These are phyloP conservation scores for Speleostelium caveatum DNA, from an alignment of 78 protist species.

Conservation along the genomic window DNA sequence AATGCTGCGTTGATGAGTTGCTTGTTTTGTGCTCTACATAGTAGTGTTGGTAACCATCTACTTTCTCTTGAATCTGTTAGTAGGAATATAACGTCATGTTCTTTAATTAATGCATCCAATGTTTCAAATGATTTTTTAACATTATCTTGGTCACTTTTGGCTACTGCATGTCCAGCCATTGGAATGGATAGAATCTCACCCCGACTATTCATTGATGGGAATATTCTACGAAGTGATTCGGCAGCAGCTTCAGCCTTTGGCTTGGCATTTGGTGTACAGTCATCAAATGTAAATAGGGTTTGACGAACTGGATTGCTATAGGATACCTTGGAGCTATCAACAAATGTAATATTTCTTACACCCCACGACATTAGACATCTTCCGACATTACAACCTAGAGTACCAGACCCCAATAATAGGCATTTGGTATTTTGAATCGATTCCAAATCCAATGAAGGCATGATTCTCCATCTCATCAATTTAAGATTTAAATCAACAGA, in stretches of 20 bases:
- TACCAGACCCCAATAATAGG: slow-evolving; percentile 98
- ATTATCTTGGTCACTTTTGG: neutral
- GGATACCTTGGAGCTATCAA: slow-evolving; percentile 94
- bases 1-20: slow-evolving; percentile 94
- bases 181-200: slow-evolving; percentile 92
- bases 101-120: slow-evolving; percentile 78
- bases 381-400: slow-evolving; percentile 99
- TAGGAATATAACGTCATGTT: slow-evolving; percentile 96
- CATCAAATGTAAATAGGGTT: slow-evolving; percentile 89
- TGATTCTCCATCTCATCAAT: slow-evolving; percentile 98
- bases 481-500: slow-evolving; percentile 92
- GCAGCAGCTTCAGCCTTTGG: slow-evolving; percentile 97
- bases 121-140: neutral
- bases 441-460: slow-evolving; percentile 95
- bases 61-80: slow-evolving; percentile 98
- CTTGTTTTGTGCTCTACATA: slow-evolving; percentile 77
- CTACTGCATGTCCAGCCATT: slow-evolving; percentile 98
- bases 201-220: slow-evolving; percentile 71
- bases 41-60: slow-evolving; percentile 98
- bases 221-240: slow-evolving; percentile 63
- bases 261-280: slow-evolving; percentile 84
- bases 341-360: slow-evolving; percentile 94
- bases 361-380: slow-evolving; percentile 97
- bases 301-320: slow-evolving; percentile 98
- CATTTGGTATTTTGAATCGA: slow-evolving; percentile 80